Conservation (phyloP, 164 flowering plant species). For the Amborella trichopoda region DNA sequence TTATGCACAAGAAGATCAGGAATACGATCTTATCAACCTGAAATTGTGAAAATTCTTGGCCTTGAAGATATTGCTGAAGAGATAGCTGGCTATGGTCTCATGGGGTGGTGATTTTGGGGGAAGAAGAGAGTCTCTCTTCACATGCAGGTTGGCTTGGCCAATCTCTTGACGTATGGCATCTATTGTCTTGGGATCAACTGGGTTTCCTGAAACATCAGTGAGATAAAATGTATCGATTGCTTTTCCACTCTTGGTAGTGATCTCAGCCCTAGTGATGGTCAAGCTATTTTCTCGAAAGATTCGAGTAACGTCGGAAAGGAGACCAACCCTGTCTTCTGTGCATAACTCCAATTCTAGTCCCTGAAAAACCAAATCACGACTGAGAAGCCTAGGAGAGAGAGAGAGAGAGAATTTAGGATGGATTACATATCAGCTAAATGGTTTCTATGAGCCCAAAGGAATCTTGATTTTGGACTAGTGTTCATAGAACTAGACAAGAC, state of each 20-base stretch:
- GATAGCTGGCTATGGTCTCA: constrained; percentile 35
- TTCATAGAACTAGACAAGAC: too few relatives aligned
- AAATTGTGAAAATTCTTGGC: constrained; percentile 35
- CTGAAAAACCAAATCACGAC: constrained; percentile 33
- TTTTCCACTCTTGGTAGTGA: constrained; percentile 55
- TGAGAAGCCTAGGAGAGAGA: neutral
- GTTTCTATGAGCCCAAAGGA: too few relatives aligned
- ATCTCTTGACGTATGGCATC: constrained; percentile 57
- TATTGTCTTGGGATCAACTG: constrained; percentile 54
- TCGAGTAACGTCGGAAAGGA: constrained; percentile 67
- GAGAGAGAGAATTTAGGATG: too few relatives aligned
- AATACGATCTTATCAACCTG: constrained; percentile 43
- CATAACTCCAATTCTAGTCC: constrained; percentile 67
- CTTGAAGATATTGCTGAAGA: constrained; percentile 56
- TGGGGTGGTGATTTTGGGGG: constrained; percentile 22
- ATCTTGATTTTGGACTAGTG: too few relatives aligned
- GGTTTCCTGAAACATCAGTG: constrained; percentile 61
- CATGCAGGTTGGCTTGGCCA: constrained; percentile 40
- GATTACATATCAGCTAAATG: too few relatives aligned
- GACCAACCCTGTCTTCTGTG: constrained; percentile 47
- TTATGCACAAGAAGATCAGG: constrained; percentile 12
- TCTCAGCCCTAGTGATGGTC: constrained; percentile 62
- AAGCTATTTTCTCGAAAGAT: constrained; percentile 78
- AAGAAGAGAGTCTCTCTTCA: constrained; percentile 27
- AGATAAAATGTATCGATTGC: constrained; percentile 69